Evolutionary conservation across 2,329 filamentous ascomycete genomes (phyloP).

Genomic region (Trichoderma sp.): DNA sequence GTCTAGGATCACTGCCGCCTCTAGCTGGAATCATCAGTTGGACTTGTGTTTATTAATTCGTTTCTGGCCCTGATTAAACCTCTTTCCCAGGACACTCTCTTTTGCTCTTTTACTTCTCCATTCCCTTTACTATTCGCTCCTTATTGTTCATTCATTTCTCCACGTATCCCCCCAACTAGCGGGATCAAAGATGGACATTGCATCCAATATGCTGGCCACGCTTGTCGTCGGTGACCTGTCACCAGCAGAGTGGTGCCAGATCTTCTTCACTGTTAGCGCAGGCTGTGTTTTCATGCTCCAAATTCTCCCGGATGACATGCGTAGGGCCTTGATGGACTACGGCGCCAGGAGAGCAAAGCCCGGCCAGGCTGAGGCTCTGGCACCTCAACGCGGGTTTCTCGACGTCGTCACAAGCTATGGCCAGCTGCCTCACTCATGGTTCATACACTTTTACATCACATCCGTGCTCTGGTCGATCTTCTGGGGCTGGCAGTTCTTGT

Average conservation of each 20-base stretch:
- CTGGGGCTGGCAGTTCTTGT: conserved; percentile 66
- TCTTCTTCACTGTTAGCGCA: conserved; percentile 45
- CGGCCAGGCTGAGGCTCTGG: conserved; percentile 18
- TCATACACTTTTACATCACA: conserved; percentile 78
- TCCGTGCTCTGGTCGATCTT: conserved; percentile 68
- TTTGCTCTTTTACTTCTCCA: neutral
- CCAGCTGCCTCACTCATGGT: conserved; percentile 83
- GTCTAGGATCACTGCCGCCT: neutral
- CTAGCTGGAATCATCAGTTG: neutral
- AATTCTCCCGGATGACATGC: conserved; percentile 43
- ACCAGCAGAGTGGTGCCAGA: conserved; percentile 41
- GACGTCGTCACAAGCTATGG: conserved; percentile 32
- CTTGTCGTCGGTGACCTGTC: neutral
- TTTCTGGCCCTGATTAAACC: neutral
- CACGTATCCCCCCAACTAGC: neutral
- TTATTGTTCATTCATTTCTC: too few relatives aligned
- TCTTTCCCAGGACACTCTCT: neutral
- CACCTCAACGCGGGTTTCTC: conserved; percentile 22
- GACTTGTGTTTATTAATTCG: neutral
- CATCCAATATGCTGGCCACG: neutral
- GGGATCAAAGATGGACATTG: neutral
- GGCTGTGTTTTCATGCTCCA: conserved; percentile 42
- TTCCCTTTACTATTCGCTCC: too few relatives aligned
- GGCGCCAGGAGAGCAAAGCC: conserved; percentile 42
- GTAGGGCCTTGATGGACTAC: conserved; percentile 47